Evolutionary conservation across 179 eudicot genomes (phyloP).

Genomic region (Vitellaria paradoxa): DNA sequence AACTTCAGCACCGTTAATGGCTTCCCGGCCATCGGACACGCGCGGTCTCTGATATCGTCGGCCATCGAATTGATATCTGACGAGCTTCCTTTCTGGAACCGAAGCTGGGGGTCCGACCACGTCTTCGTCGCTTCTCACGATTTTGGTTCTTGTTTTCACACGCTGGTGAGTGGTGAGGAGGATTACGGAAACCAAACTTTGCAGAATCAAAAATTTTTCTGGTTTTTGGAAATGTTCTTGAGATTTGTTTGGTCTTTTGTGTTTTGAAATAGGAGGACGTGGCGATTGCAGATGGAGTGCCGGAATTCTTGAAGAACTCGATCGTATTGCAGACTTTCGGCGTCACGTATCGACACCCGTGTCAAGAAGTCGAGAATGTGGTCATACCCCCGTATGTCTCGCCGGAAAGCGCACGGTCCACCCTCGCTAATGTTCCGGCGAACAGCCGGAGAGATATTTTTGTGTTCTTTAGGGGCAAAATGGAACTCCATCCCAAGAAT

Average conservation of each 20-base stretch:
- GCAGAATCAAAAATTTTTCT: not conserved
- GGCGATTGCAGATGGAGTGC: conserved; percentile 53
- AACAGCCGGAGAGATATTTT: conserved; percentile 58
- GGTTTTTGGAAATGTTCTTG: not conserved
- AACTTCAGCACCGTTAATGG: conserved; percentile 70
- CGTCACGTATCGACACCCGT: conserved; percentile 51
- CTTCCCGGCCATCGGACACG: conserved; percentile 66
- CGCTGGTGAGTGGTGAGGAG: conserved; percentile 44
- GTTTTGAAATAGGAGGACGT: conserved; percentile 45
- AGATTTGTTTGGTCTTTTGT: not conserved
- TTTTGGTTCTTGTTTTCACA: conserved; percentile 70
- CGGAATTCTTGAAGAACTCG: conserved; percentile 40
- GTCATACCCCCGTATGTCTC: conserved; percentile 58
- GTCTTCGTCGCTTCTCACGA: conserved; percentile 80
- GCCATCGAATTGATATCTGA: conserved; percentile 45
- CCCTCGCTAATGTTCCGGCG: conserved; percentile 36
- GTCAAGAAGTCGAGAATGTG: conserved; percentile 59
- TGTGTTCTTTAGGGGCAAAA: conserved; percentile 72
- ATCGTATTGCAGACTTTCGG: conserved; percentile 61
- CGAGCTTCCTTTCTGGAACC: conserved; percentile 62
- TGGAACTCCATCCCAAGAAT: conserved; percentile 70
- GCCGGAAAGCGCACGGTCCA: conserved; percentile 39
- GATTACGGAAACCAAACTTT: not conserved
- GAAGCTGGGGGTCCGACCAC: conserved; percentile 56
- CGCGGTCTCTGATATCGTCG: conserved; percentile 46